Evolutionary conservation across 78 protist genomes (phyloP), one percentile per base, ranked within the genome.

Genomic region (Protostelium mycophagum): DNA sequence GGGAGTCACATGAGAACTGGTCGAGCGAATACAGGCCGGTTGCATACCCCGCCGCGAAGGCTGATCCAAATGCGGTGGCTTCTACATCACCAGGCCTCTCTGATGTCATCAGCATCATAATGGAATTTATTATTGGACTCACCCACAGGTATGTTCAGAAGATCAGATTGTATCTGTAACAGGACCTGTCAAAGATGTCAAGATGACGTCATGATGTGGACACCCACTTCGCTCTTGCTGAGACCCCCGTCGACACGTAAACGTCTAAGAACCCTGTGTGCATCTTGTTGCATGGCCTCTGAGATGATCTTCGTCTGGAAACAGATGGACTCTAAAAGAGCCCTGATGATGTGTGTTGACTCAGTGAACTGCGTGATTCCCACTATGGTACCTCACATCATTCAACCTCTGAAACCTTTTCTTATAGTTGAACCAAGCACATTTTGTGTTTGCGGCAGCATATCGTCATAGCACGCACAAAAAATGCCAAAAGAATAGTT

Each of bases 241-340:
- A 97, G 91, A 23, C 98, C 98, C 16, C 98, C 98, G 86, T 97
- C 98, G 10, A 92, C 98, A 1, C 94, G 36, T 0, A 97, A 89
- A 10, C 83, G 90, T 1, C 31, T 1, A 1, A 90, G 35, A n/a
- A 28, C 28, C 34, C 89, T 87, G 31, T 37, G 87, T 28, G 93
- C 34, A 37, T 93, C 98, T 38, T 85, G 34, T 63, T 93, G 92
- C 96, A 95, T 94, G 31, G 95, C 91, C 38, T 36, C 35, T 0
- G 92, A 35, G 0, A 97, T 96, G 35, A 93, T 97, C 10, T 38
- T 83, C 29, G 95, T 88, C 91, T 97, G 98, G 34, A 86, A 90
- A 25, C 96, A 92, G 28, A 97, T 90, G 35, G 97, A 63, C 29
- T 96, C 98, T 1, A 97, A 85, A 1, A 91, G 90, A 0, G 99